Conservation (phyloP, 768 basidiomycete species). For the Trametes punicea region DNA sequence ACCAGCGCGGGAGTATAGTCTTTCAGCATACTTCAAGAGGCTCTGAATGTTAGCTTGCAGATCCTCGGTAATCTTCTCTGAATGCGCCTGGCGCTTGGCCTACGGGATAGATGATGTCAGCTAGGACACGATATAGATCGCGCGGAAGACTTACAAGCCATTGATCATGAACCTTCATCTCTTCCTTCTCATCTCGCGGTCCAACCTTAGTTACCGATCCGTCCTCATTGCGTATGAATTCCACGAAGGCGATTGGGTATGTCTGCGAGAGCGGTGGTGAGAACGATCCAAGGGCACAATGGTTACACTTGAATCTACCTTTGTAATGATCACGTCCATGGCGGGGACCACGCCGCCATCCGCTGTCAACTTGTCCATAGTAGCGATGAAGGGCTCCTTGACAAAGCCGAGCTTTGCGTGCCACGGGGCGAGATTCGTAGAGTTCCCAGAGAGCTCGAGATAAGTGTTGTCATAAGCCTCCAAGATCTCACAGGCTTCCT, state of each 20-base stretch:
- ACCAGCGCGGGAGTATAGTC: slow-evolving; percentile 57
- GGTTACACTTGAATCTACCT: slow-evolving; percentile 39
- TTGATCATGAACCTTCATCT: slow-evolving; percentile 49
- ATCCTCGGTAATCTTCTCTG: slow-evolving; percentile 52
- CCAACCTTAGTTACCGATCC: slow-evolving; percentile 40
- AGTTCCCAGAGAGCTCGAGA: slow-evolving; percentile 77
- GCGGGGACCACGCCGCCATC: slow-evolving; percentile 79
- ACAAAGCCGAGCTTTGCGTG: slow-evolving; percentile 83
- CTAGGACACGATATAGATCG: not conserved
- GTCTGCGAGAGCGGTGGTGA: slow-evolving; percentile 36
- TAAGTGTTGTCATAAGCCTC: slow-evolving; percentile 70
- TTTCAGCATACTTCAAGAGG: slow-evolving; percentile 61
- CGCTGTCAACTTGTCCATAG: slow-evolving; percentile 70
- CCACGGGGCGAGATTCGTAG: slow-evolving; percentile 85
- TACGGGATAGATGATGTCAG: slow-evolving; percentile 27
- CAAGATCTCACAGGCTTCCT: slow-evolving; percentile 79
- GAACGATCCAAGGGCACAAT: not conserved
- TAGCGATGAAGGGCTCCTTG: slow-evolving; percentile 61
- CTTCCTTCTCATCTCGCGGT: slow-evolving; percentile 69
- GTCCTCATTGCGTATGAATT: slow-evolving; percentile 53
- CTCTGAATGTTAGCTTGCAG: slow-evolving; percentile 52
- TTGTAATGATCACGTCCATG: slow-evolving; percentile 70
- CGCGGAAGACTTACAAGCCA: slow-evolving; percentile 62
- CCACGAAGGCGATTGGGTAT: slow-evolving; percentile 79
- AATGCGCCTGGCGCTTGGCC: slow-evolving; percentile 58